A percentile compares a stretch with the other conserved stretches of the same genome.
phyloP scores from a whole-genome alignment of 1,284 basidiomycete species.

The Ceratobasidium sp. region DNA sequence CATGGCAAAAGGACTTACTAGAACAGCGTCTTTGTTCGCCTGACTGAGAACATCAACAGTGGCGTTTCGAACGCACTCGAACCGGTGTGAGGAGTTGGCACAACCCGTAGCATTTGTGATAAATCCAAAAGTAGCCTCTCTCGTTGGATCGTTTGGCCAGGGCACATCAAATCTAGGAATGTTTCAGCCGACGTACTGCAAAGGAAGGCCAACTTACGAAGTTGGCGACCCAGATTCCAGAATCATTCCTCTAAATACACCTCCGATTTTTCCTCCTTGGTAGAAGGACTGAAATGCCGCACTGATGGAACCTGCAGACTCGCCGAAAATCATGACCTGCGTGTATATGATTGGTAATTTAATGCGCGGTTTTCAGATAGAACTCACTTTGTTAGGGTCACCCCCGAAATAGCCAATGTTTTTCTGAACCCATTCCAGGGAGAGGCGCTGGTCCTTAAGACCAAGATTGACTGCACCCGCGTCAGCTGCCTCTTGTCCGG shows the following conservation, averaged over 20 bases:
- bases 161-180: background rate
- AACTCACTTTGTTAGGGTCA: constrained; percentile 53
- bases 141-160: background rate
- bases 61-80: constrained; percentile 18
- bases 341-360: constrained; percentile 47
- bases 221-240: constrained; percentile 43
- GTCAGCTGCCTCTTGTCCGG: constrained; percentile 49
- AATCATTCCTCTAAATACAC: constrained; percentile 43
- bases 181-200: background rate
- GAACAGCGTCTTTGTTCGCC: background rate
- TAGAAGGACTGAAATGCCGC: constrained; percentile 46
- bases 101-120: constrained; percentile 5
- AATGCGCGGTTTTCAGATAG: background rate
- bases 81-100: background rate
- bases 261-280: constrained; percentile 43
- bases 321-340: constrained; percentile 48
- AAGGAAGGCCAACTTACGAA: background rate
- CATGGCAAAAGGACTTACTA: background rate
- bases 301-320: constrained; percentile 50
- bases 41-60: background rate
- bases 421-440: constrained; percentile 60
- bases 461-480: constrained; percentile 51
- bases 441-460: constrained; percentile 57
- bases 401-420: constrained; percentile 61
- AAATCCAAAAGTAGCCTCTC: background rate